Percentiles rank a stretch among this genome's conserved stretches.
Conservation (phyloP, 139 green algal species). For the Pycnococcus provasolii region DNA sequence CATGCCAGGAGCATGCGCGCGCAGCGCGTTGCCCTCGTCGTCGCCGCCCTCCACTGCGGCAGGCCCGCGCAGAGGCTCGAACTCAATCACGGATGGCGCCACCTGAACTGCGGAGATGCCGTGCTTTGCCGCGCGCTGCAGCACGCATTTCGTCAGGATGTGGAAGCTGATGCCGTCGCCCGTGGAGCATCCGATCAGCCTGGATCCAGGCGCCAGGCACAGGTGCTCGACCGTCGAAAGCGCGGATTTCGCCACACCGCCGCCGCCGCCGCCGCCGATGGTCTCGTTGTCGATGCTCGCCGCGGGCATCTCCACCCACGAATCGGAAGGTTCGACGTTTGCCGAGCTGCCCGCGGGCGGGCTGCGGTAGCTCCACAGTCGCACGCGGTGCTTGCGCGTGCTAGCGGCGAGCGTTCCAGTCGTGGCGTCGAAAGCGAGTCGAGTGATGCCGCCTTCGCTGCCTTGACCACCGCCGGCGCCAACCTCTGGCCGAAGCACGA, state of each 20-base stretch:
- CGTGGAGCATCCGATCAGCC: neutral
- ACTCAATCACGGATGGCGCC: neutral
- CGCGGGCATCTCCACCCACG: neutral
- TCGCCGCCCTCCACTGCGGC: neutral
- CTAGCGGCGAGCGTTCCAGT: neutral
- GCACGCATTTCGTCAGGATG: neutral
- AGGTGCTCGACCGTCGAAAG: too few species aligned
- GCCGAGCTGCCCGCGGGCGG: neutral
- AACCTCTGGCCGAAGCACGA: slow-evolving; percentile 30
- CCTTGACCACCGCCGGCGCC: too few species aligned
- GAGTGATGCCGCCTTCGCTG: neutral
- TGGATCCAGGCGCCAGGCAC: too few species aligned
- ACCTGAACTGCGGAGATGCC: neutral
- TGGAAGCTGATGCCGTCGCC: neutral
- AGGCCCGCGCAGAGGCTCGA: neutral
- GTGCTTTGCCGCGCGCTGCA: neutral
- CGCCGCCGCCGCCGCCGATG: neutral
- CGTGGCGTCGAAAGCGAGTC: slow-evolving; percentile 8
- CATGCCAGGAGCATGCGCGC: too few species aligned
- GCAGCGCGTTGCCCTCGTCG: too few species aligned
- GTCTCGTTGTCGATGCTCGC: neutral
- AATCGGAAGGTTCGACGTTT: neutral
- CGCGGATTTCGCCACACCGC: too few species aligned
- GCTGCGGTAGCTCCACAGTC: neutral
- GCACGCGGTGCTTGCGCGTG: neutral